Base-by-base conservation (phyloP, 2,329 filamentous ascomycete species). In the Botrytis elliptica region DNA sequence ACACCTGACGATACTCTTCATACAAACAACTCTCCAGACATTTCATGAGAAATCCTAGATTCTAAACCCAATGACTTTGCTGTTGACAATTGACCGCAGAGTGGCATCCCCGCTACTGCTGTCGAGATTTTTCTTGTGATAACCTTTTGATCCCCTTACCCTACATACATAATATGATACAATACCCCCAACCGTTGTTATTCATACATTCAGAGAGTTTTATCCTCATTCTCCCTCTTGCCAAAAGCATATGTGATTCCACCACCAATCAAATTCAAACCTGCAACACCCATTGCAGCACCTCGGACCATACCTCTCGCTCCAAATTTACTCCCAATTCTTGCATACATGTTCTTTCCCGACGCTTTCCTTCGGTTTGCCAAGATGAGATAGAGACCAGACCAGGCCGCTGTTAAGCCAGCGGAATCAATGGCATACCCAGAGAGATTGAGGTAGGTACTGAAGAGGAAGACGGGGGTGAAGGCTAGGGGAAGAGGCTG, bases 401-500 rank as follows among this genome's bases (percentile, higher is more conserved):
- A 90, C 88, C 89, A 91, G 0, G 90, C 89, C 14, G 89, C 88
- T 29, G 86, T 89, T 8, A 91, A 84, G 9, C 90, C 90, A 0
- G 90, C 90, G 33, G 86, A 85, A 78, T 92, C 91, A 67, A 87
- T 87, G 79, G 88, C 88, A 83, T 87, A 91, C 74, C 86, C 85
- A 75, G 86, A 85, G 44, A 92, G 79, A 79, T 92, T 92, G 63
- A 92, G 83, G 79, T 92, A 92, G 73, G 88, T 88, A 70, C 87
- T 87, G 83, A 92, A 90, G 74, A 92, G 85, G 4, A 92, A 85
- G 73, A 91, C 83, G 3, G 90, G 90, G 7, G 90, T 87, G 80
- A 92, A 92, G 76, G 90, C 82, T 86, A 92, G 90, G 6, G 90
- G 90, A 0, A 92, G 84, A 10, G 85, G 79, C 80, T 90, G 89